A percentile compares a stretch with the other conserved stretches of the same genome.
These are phyloP conservation scores for Gremmenia infestans DNA, from an alignment of 2,329 filamentous ascomycete species.

Conservation along the genomic window DNA sequence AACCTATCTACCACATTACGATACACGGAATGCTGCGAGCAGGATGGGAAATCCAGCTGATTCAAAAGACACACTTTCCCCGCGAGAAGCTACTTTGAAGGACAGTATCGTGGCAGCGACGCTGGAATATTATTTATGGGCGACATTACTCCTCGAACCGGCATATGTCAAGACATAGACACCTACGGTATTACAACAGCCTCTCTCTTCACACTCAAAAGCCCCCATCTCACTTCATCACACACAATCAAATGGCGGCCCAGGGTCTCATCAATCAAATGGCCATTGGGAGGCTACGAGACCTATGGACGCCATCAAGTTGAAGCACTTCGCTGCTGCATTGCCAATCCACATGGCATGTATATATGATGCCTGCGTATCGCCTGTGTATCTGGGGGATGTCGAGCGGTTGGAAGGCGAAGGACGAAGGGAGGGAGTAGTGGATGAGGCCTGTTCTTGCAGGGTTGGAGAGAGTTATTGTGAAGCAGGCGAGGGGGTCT, in stretches of 20 bases:
- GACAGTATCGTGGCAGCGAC: conserved; percentile 7
- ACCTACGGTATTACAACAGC: conserved; percentile 16
- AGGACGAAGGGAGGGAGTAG: conserved; percentile 15
- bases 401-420: conserved; percentile 9
- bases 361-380: conserved; percentile 14
- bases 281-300: conserved; percentile 24
- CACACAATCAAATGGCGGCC: conserved; percentile 1
- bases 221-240: too few species aligned
- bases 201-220: not conserved
- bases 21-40: conserved; percentile 19
- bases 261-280: conserved; percentile 18
- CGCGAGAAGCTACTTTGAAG: conserved; percentile 12
- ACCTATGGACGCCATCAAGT: conserved; percentile 11
- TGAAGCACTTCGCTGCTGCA: conserved; percentile 22
- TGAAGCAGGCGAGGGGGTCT: not conserved
- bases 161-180: conserved; percentile 21
- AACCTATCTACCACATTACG: conserved; percentile 22
- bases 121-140: conserved; percentile 16
- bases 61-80: conserved; percentile 7
- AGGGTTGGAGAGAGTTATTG: conserved; percentile 13
- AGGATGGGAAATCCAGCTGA: conserved; percentile 8
- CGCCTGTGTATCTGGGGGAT: conserved; percentile 13
- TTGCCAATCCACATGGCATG: conserved; percentile 23
- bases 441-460: conserved; percentile 19
- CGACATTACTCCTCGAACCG: conserved; percentile 9